Conservation (phyloP, 2,329 filamentous ascomycete genomes). For the Cordyceps cicadae region DNA sequence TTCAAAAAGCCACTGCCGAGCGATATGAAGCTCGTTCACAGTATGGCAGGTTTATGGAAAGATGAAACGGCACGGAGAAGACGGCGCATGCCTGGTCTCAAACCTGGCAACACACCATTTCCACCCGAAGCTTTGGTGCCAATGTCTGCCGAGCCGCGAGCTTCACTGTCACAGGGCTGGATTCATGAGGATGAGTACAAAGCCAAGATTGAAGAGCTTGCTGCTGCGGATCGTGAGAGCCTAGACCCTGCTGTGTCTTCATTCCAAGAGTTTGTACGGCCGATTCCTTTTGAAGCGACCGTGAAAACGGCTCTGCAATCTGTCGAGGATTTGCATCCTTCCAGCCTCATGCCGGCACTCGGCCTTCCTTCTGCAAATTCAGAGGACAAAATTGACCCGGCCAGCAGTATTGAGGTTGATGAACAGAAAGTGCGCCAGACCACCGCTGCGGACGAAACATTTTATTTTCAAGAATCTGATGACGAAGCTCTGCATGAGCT, state of each 20-base stretch:
- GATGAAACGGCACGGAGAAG: conserved; percentile 79
- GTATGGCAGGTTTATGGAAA: conserved; percentile 88
- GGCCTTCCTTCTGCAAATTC: conserved; percentile 28
- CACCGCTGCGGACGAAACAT: conserved; percentile 38
- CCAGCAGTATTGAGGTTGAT: conserved; percentile 53
- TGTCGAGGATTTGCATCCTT: conserved; percentile 77
- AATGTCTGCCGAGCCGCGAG: conserved; percentile 76
- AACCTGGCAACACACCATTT: conserved; percentile 66
- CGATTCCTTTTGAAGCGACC: conserved; percentile 41
- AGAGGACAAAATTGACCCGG: conserved; percentile 19
- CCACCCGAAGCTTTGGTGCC: conserved; percentile 72
- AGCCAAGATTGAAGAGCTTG: conserved; percentile 54
- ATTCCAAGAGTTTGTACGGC: conserved; percentile 60
- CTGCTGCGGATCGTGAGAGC: conserved; percentile 51
- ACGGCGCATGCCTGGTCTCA: conserved; percentile 55
- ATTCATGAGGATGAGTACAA: conserved; percentile 83
- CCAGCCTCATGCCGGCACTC: conserved; percentile 47
- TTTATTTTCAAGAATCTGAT: conserved; percentile 45
- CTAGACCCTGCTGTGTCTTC: conserved; percentile 32
- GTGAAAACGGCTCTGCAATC: conserved; percentile 77
- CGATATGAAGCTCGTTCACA: conserved; percentile 78
- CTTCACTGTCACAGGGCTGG: conserved; percentile 71
- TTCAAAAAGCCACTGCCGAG: conserved; percentile 51
- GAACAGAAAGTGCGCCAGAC: conserved; percentile 46
- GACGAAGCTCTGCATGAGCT: conserved; percentile 36